Evolutionary conservation across 768 basidiomycete genomes (phyloP).

Genomic region (Ramaria sp.): DNA sequence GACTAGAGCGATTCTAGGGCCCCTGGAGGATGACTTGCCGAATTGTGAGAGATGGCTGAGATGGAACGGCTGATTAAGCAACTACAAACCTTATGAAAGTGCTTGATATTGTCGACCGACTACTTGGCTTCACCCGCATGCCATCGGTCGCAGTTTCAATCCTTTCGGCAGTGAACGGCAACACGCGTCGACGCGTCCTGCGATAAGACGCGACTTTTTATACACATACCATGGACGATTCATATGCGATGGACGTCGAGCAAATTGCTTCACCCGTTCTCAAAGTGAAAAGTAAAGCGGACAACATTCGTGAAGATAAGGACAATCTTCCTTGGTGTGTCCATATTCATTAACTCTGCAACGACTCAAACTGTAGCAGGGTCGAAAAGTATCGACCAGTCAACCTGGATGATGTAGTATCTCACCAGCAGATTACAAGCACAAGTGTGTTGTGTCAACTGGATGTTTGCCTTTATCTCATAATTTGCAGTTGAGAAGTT

Average conservation of each 20-base stretch:
- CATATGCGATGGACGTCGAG: slow-evolving; percentile 39
- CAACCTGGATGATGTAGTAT: slow-evolving; percentile 87
- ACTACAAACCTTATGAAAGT: slow-evolving; percentile 1
- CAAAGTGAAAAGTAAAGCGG: slow-evolving; percentile 69
- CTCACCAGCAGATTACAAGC: slow-evolving; percentile 87
- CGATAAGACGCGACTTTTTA: background rate
- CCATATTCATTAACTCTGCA: background rate
- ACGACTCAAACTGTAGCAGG: slow-evolving; percentile 33
- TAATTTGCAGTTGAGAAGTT: slow-evolving; percentile 76
- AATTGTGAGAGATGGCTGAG: background rate
- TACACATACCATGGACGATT: slow-evolving; percentile 37
- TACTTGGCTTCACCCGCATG: background rate
- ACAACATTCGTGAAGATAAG: slow-evolving; percentile 30
- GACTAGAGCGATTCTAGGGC: slow-evolving; percentile 41
- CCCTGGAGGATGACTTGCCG: background rate
- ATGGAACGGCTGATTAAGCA: background rate
- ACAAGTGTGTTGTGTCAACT: slow-evolving; percentile 55
- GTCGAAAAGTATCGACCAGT: slow-evolving; percentile 97
- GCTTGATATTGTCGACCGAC: background rate
- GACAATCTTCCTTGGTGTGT: slow-evolving; percentile 81
- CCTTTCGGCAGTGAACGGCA: background rate
- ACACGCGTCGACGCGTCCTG: slow-evolving; percentile 4
- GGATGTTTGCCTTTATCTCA: slow-evolving; percentile 9
- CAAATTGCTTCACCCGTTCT: slow-evolving; percentile 20
- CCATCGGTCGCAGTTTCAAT: background rate